Evolutionary conservation across 495 filamentous ascomycete genomes (phyloP), one percentile per base, ranked within the genome.

Genomic region (Collariella sp.): DNA sequence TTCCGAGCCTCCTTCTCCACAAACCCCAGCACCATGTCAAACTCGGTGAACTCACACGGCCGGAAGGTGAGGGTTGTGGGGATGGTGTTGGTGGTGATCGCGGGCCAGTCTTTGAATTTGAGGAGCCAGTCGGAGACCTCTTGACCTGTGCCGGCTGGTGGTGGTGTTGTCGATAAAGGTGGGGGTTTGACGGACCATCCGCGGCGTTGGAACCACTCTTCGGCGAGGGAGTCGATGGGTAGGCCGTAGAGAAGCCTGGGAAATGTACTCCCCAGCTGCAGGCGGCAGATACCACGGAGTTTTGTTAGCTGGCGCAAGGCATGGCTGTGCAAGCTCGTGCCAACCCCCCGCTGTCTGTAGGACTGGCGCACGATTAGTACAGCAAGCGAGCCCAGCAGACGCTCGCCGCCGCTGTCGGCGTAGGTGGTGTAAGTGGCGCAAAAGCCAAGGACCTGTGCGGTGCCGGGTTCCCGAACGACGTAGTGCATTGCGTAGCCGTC

Each of bases 401-500:
- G 69, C 55, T 81, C 75, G 20, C 70, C 72, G 52, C 67, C 74
- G 52, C 71, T 70, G 59, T 72, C 78, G 50, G 67, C 72, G 65
- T 77, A 82, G 48, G 70, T 79, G 58, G 72, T 76, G 65, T 81
- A 84, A 16, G 79, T 82, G 19, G 79, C 79, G 61, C 76, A 80
- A 51, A 83, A 80, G 1, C 81, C 81, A 26, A 83, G 67, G 12
- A 83, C 51, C 42, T 75, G 72, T 20, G 67, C 63, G 13, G 66
- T 75, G 44, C 64, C 71, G 5, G 76, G 72, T 20, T 80, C 74
- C 31, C 76, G 75, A 42, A 83, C 79, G 47, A 84, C 71, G 56
- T 82, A 83, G 60, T 83, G 79, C 73, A 77, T 82, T 34, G 77
- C 79, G 59, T 79, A 81, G 7, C 81, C 81, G 55, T 79, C 78